Evolutionary conservation across 495 filamentous ascomycete species (phyloP), one percentile per base, ranked within the genome.

Genomic region (Tuber borchii): DNA sequence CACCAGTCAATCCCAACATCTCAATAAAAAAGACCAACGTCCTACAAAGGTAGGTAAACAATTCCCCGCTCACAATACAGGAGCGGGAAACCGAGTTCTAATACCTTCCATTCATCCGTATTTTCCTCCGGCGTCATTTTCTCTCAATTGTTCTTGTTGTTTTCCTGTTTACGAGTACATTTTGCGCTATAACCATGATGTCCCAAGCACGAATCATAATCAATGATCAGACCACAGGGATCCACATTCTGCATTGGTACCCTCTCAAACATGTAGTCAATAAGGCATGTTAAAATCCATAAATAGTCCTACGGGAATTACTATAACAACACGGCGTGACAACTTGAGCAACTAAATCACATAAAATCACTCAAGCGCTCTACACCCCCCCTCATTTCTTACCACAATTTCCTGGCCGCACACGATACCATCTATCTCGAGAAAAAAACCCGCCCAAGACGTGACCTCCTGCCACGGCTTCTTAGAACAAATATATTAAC

Each of bases 1-100:
- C 26, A 43, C 19, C 48, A 19, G 51, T 73, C 20, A 72, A 44
- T n/a, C 75, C 51, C 6, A 51, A 76, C 48, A 56, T 69, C 31
- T 70, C 70, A 8, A 56, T 69, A 2, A 73, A 69, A 43, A 12
- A 72, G 31, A 3, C n/a, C 12, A 76, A 76, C 42, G 26, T 14
- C 43, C 39, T 45, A 43, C 40, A 72, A 34, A 69, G 69, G 42
- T 44, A 72, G 6, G 46, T 73, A 20, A 26, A 73, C 6, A 42
- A 76, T 8, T 69, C 39, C 39, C 5, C 39, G 37, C 48, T 69
- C 19, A 26, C 72, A 39, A 46, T 73, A n/a, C 4, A 42, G 40
- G 26, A 56, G 22, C 43, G 43, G 42, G 19, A 73, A 44, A 51
- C 8, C n/a, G 70, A 73, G 22, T 44, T 73, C 51, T 70, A 69